phyloP scores from a whole-genome alignment of 306 rosid species.

The Ormosia semicastrata region DNA sequence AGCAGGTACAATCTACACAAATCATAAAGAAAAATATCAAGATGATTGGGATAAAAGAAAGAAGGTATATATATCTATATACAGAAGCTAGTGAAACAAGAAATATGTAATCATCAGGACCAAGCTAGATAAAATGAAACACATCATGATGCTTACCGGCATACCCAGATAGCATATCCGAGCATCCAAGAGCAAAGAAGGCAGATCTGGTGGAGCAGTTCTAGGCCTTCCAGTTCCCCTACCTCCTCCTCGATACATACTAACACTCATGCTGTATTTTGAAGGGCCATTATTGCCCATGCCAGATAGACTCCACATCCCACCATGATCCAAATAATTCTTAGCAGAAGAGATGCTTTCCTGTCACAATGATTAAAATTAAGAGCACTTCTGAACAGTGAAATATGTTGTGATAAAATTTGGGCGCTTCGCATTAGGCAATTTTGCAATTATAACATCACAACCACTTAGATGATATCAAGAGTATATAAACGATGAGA shows the following conservation, averaged over 20 bases:
- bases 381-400: slow-evolving; percentile 7
- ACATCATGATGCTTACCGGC: slow-evolving; percentile 68
- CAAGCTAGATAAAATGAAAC: slow-evolving; percentile 8
- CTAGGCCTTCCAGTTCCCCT: slow-evolving; percentile 75
- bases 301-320: slow-evolving; percentile 68
- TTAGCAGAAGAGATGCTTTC: slow-evolving; percentile 75
- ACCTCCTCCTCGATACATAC: slow-evolving; percentile 86
- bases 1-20: slow-evolving; percentile 83
- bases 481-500: slow-evolving; percentile 23
- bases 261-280: slow-evolving; percentile 78
- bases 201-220: slow-evolving; percentile 92
- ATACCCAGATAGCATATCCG: slow-evolving; percentile 83
- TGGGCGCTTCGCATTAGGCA: background rate
- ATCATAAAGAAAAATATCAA: slow-evolving; percentile 26
- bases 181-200: slow-evolving; percentile 89
- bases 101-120: background rate
- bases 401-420: background rate
- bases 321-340: slow-evolving; percentile 78
- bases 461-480: background rate
- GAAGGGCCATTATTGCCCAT: slow-evolving; percentile 45
- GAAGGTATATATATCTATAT: background rate
- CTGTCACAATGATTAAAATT: slow-evolving; percentile 44
- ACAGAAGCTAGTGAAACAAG: background rate
- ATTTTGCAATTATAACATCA: background rate
- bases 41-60: background rate